These are phyloP conservation scores for Pleurotus pulmonarius DNA, from an alignment of 768 basidiomycete species.

Conservation along the genomic window DNA sequence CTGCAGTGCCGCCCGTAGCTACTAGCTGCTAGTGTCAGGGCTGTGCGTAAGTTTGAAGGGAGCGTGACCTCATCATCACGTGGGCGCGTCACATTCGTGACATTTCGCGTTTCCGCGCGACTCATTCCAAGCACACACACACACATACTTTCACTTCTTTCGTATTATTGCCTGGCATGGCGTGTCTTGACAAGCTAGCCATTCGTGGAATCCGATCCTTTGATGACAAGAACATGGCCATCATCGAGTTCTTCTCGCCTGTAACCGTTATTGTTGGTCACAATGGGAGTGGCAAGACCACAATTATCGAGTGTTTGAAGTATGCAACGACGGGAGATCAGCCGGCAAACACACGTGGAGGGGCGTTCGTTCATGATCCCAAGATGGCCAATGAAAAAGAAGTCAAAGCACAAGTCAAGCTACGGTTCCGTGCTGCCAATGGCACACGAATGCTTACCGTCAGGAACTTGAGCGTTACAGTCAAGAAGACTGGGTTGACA, in stretches of 20 bases:
- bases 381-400: constrained; percentile 99
- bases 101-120: constrained; percentile 1
- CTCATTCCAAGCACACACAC: background rate
- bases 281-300: constrained; percentile 98
- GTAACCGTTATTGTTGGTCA: constrained; percentile 98
- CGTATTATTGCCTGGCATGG: constrained; percentile 41
- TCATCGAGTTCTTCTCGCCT: constrained; percentile 97
- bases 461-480: constrained; percentile 87
- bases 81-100: background rate
- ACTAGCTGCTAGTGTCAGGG: too few relatives aligned
- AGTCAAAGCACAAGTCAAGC: constrained; percentile 96
- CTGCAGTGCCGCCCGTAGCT: background rate
- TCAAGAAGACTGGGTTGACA: constrained; percentile 88
- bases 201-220: constrained; percentile 94
- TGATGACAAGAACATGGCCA: constrained; percentile 88
- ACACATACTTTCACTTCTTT: background rate
- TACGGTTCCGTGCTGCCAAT: constrained; percentile 89
- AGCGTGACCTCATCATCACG: background rate
- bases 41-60: too few relatives aligned
- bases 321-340: constrained; percentile 98
- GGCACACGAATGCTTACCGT: constrained; percentile 87
- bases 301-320: constrained; percentile 98
- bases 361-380: constrained; percentile 98
- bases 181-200: constrained; percentile 86
- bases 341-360: constrained; percentile 94